Evolutionary conservation across 2,329 filamentous ascomycete genomes (phyloP).

Genomic region (Leptographium procerum): DNA sequence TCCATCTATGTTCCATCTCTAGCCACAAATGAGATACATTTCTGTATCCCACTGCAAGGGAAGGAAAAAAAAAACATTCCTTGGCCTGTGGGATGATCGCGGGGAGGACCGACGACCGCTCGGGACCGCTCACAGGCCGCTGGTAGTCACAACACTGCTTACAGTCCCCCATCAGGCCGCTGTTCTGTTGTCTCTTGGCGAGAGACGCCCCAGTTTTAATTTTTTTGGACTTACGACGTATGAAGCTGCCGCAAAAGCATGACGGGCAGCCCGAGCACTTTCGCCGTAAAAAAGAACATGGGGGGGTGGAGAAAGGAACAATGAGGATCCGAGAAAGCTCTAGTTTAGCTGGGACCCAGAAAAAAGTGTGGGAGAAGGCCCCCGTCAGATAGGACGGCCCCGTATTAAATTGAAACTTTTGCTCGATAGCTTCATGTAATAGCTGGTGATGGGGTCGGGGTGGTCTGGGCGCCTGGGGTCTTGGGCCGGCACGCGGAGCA

Average conservation of each 20-base stretch:
- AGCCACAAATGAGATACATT: too few species aligned
- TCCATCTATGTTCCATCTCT: too few species aligned
- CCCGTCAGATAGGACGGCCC: background rate
- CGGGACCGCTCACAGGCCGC: background rate
- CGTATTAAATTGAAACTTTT: background rate
- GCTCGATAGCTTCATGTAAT: slow-evolving; percentile 9
- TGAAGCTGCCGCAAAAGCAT: background rate
- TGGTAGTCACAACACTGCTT: too few species aligned
- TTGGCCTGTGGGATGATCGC: background rate
- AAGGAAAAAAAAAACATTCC: too few species aligned
- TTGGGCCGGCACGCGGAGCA: background rate
- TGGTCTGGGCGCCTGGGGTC: background rate
- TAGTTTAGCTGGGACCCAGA: background rate
- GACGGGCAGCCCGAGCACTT: background rate
- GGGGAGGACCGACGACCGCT: background rate
- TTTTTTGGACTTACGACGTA: background rate
- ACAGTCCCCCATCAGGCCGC: background rate
- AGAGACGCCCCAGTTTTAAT: background rate
- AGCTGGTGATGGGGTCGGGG: background rate
- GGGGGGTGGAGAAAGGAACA: background rate
- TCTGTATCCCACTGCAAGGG: too few species aligned
- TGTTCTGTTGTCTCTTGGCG: background rate
- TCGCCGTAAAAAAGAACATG: background rate
- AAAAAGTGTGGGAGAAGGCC: background rate
- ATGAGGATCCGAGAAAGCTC: background rate